phyloP scores from a whole-genome alignment of 2,329 filamentous ascomycete species.

The Didymellaceae sp. region DNA sequence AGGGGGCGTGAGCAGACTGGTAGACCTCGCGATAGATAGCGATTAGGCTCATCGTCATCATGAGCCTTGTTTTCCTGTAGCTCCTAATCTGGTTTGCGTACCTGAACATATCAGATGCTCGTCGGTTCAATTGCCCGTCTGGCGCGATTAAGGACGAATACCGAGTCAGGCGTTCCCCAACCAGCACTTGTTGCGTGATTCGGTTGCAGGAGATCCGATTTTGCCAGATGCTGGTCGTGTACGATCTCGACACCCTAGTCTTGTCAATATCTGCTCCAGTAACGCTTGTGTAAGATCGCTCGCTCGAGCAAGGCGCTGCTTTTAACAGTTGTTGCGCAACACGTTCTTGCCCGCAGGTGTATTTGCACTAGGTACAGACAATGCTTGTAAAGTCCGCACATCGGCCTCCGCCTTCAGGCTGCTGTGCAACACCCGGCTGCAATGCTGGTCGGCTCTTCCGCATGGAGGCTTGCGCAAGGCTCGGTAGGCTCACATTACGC shows the following conservation, averaged over 20 bases:
- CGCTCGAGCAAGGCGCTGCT: slow-evolving; percentile 3
- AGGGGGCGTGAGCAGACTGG: too few species aligned
- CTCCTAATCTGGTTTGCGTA: neutral
- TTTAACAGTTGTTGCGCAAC: neutral
- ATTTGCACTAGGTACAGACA: slow-evolving; percentile 1
- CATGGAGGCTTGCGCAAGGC: slow-evolving; percentile 12
- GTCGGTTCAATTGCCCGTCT: neutral
- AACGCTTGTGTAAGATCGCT: slow-evolving; percentile 1
- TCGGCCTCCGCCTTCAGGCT: slow-evolving; percentile 8
- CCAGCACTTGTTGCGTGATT: neutral
- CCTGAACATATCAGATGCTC: neutral
- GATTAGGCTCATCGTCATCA: neutral
- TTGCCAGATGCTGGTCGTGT: neutral
- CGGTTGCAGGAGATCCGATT: neutral
- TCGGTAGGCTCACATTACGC: slow-evolving; percentile 17
- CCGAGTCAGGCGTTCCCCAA: too few species aligned
- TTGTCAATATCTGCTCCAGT: neutral
- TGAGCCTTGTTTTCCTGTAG: too few species aligned
- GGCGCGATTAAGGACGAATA: too few species aligned
- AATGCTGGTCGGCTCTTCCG: slow-evolving; percentile 17
- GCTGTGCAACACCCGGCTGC: slow-evolving; percentile 28
- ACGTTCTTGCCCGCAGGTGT: neutral
- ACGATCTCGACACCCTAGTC: neutral
- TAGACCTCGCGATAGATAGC: too few species aligned
- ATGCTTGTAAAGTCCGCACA: slow-evolving; percentile 8